Evolutionary conservation across 768 basidiomycete species (phyloP), one percentile per base, ranked within the genome.

Genomic region (Auricularia heimuer): DNA sequence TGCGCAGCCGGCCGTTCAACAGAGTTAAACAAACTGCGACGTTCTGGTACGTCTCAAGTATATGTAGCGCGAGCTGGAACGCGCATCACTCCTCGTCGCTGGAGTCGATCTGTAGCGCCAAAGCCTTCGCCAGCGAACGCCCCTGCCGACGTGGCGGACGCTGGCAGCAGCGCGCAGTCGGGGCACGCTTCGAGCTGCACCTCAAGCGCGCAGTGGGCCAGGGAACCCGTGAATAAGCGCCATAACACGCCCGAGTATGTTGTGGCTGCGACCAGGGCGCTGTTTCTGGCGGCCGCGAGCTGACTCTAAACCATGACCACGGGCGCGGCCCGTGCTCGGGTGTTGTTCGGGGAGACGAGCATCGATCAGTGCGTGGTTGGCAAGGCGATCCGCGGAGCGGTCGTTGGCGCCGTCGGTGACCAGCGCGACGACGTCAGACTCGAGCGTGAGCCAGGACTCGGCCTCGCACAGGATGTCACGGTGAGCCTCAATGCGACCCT

Each of bases 401-500:
- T 83, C 83, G 72, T 92, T 96, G 68, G 81, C 85, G 70, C 83
- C 82, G 69, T 94, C 90, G 14, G 81, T 76, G 54, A 98, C 81
- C n/a, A 96, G 82, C 2, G 88, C 80, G 0, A 90, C 91, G 60
- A 97, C 89, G 76, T 99, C 97, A 39, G 89, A 82, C 73, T 98
- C 97, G 58, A 99, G 82, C 2, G 92, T 92, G 65, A 89, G 91
- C 97, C 97, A 99, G 68, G 89, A 92, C 79, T 98, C 95, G 12
- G 97, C 95, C 73, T 98, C 96, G 33, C 88, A 85, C 42, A 98
- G 77, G 18, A 98, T 94, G 67, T 93, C 93, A 42, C 94, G 81
- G 1, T 93, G 83, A 0, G 87, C 86, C 73, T 94, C 93, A 92
- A 99, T 94, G 24, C 89, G 81, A 29, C 78, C 78, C 72, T 94